Base-by-base conservation (phyloP, 139 green algal genomes). In the Penium margaritaceum region DNA sequence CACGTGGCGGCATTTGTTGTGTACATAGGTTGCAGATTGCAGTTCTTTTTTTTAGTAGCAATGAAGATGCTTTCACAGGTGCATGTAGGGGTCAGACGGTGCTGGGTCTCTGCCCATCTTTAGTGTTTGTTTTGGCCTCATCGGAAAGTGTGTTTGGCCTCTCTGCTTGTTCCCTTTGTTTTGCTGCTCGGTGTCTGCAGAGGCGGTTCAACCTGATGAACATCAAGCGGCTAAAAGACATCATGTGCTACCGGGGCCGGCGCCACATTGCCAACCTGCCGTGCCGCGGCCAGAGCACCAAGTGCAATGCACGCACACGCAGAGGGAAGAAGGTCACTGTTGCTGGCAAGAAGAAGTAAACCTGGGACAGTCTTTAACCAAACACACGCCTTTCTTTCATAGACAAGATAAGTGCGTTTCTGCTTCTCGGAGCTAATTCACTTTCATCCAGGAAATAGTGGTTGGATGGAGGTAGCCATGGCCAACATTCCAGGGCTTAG, bases 191-290 rank as follows among this genome's bases (percentile, higher is more conserved):
- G n/a, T 6, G 5, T 15, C 1, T 54, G 5, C 75, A 82, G 75
- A 85, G 92, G 69, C 86, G 92, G 41, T 89, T 92, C 62, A 91
- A 91, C 41, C 30, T 83, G 1, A 76, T 95, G 35, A 92, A 95
- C 87, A 97, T 99, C 87, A 96, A 97, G 89, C 84, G 94, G 37
- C 81, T 99, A 53, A 98, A 95, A 75, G 95, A 99, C 72, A 98
- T 98, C 61, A 83, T 88, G 63, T 96, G 90, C 91, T 97, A 98
- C 87, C 87, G 94, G 19, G 95, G 95, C 29, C 86, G 84, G 44
- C 81, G 95, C 33, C 94, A 99, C 87, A 84, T 84, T 64, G 82
- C 91, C 86, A 84, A 87, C 41, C 87, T 98, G 77, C 95, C 95
- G 5, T 80, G 88, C 24, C 87, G 90, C 15, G 94, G 95, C 33